Percentiles rank a stretch among this genome's conserved stretches.
These are phyloP conservation scores for Fusarium coicis DNA, from an alignment of 2,329 filamentous ascomycete genomes.

Conservation along the genomic window DNA sequence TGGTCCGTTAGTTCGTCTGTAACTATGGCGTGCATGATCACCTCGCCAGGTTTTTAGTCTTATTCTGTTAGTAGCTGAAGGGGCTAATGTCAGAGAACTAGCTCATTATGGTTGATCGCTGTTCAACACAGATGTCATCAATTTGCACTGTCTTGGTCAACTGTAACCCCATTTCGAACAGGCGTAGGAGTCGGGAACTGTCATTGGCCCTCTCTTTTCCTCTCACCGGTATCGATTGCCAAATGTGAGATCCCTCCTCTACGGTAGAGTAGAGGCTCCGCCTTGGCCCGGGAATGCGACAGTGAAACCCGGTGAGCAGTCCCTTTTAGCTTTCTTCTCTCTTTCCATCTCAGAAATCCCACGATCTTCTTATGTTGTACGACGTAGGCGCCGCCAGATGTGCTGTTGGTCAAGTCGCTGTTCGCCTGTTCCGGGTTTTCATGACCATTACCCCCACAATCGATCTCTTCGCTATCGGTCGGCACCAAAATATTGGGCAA, in stretches of 20 bases:
- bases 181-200: background rate
- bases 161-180: slow-evolving; percentile 11
- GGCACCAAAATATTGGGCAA: slow-evolving; percentile 9
- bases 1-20: slow-evolving; percentile 7
- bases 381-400: background rate
- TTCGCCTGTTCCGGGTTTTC: slow-evolving; percentile 18
- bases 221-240: background rate
- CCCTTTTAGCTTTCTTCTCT: slow-evolving; percentile 21
- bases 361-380: background rate
- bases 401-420: slow-evolving; percentile 1
- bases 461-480: background rate
- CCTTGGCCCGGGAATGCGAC: background rate
- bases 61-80: background rate
- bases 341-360: background rate
- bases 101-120: slow-evolving; percentile 26
- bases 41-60: background rate
- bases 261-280: background rate
- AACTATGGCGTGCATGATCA: slow-evolving; percentile 33
- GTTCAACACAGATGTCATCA: slow-evolving; percentile 1
- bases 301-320: background rate
- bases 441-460: slow-evolving; percentile 13
- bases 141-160: slow-evolving; percentile 18
- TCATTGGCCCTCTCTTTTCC: background rate
- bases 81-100: background rate
- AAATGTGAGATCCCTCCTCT: slow-evolving; percentile 1